Evolutionary conservation across 345 rosid genomes (phyloP), one percentile per base, ranked within the genome.

Genomic region (Corchorus capsularis): DNA sequence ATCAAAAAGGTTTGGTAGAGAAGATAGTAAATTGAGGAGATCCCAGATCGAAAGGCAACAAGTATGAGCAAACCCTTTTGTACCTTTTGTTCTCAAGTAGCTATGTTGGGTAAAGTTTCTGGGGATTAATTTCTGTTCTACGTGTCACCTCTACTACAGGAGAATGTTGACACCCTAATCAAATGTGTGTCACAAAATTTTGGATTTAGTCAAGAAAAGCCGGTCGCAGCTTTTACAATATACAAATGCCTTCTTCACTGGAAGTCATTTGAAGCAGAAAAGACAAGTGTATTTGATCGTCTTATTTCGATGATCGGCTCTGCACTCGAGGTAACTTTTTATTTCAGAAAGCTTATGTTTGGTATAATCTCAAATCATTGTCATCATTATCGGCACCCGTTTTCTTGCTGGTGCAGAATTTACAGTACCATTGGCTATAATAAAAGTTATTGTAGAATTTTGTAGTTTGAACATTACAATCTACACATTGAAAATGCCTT

Each of bases 201-300:
- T 6, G 98, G 99, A 49, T 93, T 87, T 79, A 89, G 91, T 83
- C 83, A 88, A 61, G 96, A 90, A 43, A 89, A 88, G 78, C 97
- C 99, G 34, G 84, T 92, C 78, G 97, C 97, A 46, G 93, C 96
- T 63, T 81, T 90, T 82, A 93, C 97, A 55, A 87, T 93, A 37
- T 95, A 95, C 85, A 93, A 84, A 84, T 95, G 99, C 82, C 96
- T 95, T 82, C 88, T 95, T 66, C 88, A 89, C 75, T 93, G 99
- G 97, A 91, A 79, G 86, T 80, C 88, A 63, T 91, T 96, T 78
- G 99, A 93, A 86, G 94, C 92, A 67, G 98, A 96, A 77, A 93
- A 83, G 85, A 93, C 97, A 49, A 96, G 91, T 80, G 89, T 93
- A 35, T 96, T 96, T 82, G 99, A 96, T 81, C 94, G 93, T 63